Evolutionary conservation across 768 basidiomycete species (phyloP), one percentile per base, ranked within the genome.

Genomic region (Daedalea quercina): DNA sequence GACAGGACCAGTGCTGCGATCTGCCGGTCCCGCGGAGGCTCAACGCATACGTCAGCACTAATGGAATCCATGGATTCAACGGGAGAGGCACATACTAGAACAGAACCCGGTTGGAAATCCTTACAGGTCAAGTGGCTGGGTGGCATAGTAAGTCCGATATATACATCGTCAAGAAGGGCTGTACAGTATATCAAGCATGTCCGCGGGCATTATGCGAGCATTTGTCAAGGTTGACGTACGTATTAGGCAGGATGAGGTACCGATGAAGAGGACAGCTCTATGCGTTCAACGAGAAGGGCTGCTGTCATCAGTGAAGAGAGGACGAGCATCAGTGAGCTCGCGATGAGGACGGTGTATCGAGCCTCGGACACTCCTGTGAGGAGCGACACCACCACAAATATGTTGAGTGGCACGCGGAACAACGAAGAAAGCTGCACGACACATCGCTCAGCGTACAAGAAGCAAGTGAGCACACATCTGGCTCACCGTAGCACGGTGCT

Each of bases 351-450:
- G 0, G 73, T 70, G 34, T 74, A 69, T 8, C 85, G 76, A 15
- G 85, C 84, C 11, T 78, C 78, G 0, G 81, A 84, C 20, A 85
- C 81, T 2, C 85, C 86, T 1, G 80, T 85, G 59, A 87, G 65
- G 25, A 87, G 73, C 1, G 85, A 80, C 15, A 81, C 74, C 37
- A 85, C 82, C 28, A 88, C 87, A 55, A 89, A 87, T 4, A 84
- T 57, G 65, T 88, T 88, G 45, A 89, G 73, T 1, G 87, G 86
- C 3, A 88, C 84, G 8, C 87, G 79, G 70, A 87, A 87, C 6
- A 89, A 69, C 1, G 85, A 77, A 0, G 84, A 82, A 6, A 87
- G 67, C 85, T 87, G 56, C 35, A 12, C 20, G 19, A 13, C 25
- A 54, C 15, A 35, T 34, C 9, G 52, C 1, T 12, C 43, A 7